Percentiles rank a stretch among this genome's conserved stretches.
These are phyloP conservation scores for Candolleomyces efflorescens DNA, from an alignment of 768 basidiomycete species.

Conservation along the genomic window DNA sequence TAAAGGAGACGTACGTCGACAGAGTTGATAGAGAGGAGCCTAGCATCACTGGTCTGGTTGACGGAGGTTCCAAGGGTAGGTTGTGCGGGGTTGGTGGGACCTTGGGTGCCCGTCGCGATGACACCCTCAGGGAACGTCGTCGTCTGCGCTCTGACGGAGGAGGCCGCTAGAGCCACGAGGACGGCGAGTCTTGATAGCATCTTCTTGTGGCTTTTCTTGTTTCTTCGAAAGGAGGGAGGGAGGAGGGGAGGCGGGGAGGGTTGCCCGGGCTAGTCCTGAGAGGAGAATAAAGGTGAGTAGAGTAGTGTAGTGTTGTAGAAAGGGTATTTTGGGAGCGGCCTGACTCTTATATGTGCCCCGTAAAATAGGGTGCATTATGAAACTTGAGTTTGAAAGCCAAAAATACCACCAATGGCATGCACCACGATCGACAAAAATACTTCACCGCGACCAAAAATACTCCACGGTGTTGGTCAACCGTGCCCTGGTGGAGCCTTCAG, in stretches of 20 bases:
- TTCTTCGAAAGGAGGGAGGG: not conserved
- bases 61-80: slow-evolving; percentile 35
- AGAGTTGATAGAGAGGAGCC: slow-evolving; percentile 35
- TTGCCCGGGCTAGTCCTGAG: not conserved
- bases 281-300: not conserved
- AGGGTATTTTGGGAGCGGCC: no score
- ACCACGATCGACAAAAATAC: no score
- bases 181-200: not conserved
- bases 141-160: slow-evolving; percentile 5
- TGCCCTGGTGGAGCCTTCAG: no score
- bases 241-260: not conserved
- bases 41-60: slow-evolving; percentile 37
- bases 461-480: no score
- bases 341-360: no score
- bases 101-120: slow-evolving; percentile 38
- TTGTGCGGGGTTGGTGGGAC: slow-evolving; percentile 35
- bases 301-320: no score
- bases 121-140: slow-evolving; percentile 28
- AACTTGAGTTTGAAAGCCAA: no score
- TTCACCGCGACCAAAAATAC: no score
- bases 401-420: no score
- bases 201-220: no score
- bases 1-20: slow-evolving; percentile 28
- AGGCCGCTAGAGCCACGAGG: not conserved
- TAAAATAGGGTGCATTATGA: no score